Evolutionary conservation across 2,329 filamentous ascomycete species (phyloP).

Genomic region (Fusarium paranaense): DNA sequence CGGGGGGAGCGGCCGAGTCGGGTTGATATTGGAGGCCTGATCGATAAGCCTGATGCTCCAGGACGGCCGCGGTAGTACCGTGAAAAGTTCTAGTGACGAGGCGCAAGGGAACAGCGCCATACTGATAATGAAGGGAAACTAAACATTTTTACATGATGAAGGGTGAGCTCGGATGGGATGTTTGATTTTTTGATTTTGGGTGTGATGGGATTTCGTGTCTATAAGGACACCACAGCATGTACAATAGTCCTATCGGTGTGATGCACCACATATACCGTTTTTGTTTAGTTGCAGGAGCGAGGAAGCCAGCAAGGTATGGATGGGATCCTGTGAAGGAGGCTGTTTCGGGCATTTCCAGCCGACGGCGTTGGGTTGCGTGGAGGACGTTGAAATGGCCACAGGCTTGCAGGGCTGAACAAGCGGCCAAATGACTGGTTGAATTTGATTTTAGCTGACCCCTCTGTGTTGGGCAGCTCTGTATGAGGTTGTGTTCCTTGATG

Average conservation of each 20-base stretch:
- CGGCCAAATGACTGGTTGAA: constrained; percentile 7
- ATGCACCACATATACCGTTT: constrained; percentile 16
- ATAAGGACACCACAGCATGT: constrained; percentile 6
- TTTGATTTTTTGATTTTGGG: constrained; percentile 35
- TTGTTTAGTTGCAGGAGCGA: constrained; percentile 13
- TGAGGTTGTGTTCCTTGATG: constrained; percentile 4
- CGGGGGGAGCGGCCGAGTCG: constrained; percentile 64
- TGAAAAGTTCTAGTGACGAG: constrained; percentile 30
- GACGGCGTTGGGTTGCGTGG: constrained; percentile 30
- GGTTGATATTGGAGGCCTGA: constrained; percentile 71
- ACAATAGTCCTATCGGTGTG: constrained; percentile 21
- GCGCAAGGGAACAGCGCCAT: constrained; percentile 21
- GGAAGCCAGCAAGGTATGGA: constrained; percentile 4
- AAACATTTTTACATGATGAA: background rate
- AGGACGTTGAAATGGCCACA: constrained; percentile 11
- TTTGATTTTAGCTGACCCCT: constrained; percentile 2
- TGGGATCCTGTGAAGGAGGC: constrained; percentile 15
- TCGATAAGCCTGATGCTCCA: constrained; percentile 65
- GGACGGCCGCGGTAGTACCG: constrained; percentile 42
- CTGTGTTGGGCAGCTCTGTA: constrained; percentile 16
- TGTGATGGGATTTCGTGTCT: constrained; percentile 11
- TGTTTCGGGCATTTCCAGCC: constrained; percentile 34
- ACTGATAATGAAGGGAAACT: background rate
- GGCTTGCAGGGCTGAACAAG: constrained; percentile 7
- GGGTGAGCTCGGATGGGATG: background rate